A percentile compares a stretch with the other conserved stretches of the same genome.
phyloP scores from a whole-genome alignment of 169 alveolate species.

The Plasmodium coatneyi region DNA sequence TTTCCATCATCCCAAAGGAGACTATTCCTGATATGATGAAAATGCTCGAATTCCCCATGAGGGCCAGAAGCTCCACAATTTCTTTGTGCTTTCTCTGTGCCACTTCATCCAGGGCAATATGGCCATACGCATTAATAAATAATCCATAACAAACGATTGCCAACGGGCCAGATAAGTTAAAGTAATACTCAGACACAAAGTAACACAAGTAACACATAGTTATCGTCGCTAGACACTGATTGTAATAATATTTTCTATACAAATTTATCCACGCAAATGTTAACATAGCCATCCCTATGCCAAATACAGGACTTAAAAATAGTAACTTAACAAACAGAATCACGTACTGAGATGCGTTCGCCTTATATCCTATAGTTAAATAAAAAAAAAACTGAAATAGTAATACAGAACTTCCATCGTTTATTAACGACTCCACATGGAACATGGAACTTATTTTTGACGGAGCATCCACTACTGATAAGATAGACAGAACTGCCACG shows the following conservation, averaged over 20 bases:
- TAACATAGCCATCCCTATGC: constrained; percentile 83
- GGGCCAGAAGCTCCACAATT: constrained; percentile 83
- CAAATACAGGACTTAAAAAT: constrained; percentile 87
- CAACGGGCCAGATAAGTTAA: constrained; percentile 89
- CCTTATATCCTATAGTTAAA: constrained; percentile 82
- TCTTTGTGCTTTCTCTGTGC: constrained; percentile 87
- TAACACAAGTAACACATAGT: constrained; percentile 82
- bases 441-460: constrained; percentile 87
- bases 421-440: constrained; percentile 90
- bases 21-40: constrained; percentile 88
- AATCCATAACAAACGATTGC: constrained; percentile 91
- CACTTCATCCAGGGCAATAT: constrained; percentile 87
- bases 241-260: constrained; percentile 84
- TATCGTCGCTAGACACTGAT: constrained; percentile 85
- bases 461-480: constrained; percentile 87
- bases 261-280: constrained; percentile 86
- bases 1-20: constrained; percentile 88
- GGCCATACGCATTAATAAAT: constrained; percentile 88
- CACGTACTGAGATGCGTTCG: constrained; percentile 78
- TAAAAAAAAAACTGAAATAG: constrained; percentile 89
- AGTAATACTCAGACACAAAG: constrained; percentile 86
- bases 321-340: constrained; percentile 84
- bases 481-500: constrained; percentile 90
- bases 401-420: constrained; percentile 90
- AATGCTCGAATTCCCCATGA: constrained; percentile 88